These are phyloP conservation scores for Epichloe coenophiala DNA, from an alignment of 2,329 filamentous ascomycete genomes.

Conservation along the genomic window DNA sequence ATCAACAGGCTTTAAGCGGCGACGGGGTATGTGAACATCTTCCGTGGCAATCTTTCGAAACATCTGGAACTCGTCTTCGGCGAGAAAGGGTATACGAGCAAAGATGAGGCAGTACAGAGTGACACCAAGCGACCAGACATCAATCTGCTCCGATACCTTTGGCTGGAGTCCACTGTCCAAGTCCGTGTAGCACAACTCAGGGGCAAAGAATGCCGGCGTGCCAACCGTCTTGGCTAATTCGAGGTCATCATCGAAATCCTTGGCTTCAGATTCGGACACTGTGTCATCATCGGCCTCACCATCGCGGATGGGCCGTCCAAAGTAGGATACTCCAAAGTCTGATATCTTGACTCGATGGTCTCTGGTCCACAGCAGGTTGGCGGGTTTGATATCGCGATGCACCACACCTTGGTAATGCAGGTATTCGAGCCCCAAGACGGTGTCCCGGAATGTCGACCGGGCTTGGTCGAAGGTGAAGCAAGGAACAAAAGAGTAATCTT, in stretches of 20 bases:
- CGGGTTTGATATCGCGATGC: constrained; percentile 75
- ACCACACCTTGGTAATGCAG: constrained; percentile 79
- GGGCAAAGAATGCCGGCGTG: constrained; percentile 93
- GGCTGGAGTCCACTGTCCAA: constrained; percentile 53
- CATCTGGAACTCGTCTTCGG: constrained; percentile 82
- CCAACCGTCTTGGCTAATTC: constrained; percentile 97
- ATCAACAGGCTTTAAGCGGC: constrained; percentile 65
- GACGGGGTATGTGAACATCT: constrained; percentile 76
- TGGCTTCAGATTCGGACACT: constrained; percentile 67
- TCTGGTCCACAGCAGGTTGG: constrained; percentile 78
- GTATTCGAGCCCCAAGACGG: constrained; percentile 85
- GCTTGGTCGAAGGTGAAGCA: constrained; percentile 80
- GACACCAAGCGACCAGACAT: constrained; percentile 93
- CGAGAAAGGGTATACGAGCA: constrained; percentile 84
- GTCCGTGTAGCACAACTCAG: constrained; percentile 87
- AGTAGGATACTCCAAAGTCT: constrained; percentile 96
- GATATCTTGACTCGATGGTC: constrained; percentile 91
- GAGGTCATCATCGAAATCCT: constrained; percentile 80
- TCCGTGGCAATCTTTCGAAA: constrained; percentile 85
- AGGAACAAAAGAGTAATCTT: constrained; percentile 87
- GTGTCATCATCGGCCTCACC: constrained; percentile 66
- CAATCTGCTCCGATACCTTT: constrained; percentile 83
- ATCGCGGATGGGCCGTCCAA: constrained; percentile 75
- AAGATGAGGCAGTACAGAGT: constrained; percentile 93
- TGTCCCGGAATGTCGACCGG: constrained; percentile 78